These are phyloP conservation scores for Liquidambar formosana DNA, from an alignment of 164 flowering plant species.

Conservation along the genomic window DNA sequence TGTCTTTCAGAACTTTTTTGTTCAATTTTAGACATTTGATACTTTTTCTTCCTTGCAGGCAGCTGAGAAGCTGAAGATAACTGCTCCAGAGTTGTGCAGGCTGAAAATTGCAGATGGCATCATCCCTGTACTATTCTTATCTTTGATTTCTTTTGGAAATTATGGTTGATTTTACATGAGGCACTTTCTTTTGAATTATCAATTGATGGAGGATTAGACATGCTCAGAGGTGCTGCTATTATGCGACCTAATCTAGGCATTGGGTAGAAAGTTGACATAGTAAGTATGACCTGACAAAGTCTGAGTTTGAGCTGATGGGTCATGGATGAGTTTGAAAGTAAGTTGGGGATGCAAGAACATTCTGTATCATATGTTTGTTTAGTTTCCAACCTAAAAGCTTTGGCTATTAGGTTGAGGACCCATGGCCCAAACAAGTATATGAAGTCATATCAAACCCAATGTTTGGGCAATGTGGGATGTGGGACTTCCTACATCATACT, in stretches of 20 bases:
- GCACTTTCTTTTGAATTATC: not conserved
- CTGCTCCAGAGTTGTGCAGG: constrained; percentile 71
- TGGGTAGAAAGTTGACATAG: not conserved
- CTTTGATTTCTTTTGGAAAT: not conserved
- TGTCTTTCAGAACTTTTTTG: not conserved
- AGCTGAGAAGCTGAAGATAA: constrained; percentile 85
- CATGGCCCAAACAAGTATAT: no score
- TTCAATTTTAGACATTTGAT: not conserved
- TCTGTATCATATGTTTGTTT: no score
- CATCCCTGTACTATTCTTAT: constrained; percentile 71
- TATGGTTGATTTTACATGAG: not conserved
- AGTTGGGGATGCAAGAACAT: not conserved
- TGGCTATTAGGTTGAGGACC: no score
- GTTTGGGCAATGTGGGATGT: no score
- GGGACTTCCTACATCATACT: no score
- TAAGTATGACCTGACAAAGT: not conserved
- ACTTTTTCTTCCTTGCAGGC: constrained; percentile 58
- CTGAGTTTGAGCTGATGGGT: no score
- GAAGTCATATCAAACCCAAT: no score
- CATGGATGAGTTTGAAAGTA: no score
- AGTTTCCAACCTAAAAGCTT: no score
- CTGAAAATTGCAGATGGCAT: constrained; percentile 80
- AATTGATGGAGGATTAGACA: not conserved
- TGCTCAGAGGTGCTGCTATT: not conserved
- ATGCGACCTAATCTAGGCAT: not conserved